Conservation (phyloP, 148 eudicot genomes). For the Camellia granthamiana region DNA sequence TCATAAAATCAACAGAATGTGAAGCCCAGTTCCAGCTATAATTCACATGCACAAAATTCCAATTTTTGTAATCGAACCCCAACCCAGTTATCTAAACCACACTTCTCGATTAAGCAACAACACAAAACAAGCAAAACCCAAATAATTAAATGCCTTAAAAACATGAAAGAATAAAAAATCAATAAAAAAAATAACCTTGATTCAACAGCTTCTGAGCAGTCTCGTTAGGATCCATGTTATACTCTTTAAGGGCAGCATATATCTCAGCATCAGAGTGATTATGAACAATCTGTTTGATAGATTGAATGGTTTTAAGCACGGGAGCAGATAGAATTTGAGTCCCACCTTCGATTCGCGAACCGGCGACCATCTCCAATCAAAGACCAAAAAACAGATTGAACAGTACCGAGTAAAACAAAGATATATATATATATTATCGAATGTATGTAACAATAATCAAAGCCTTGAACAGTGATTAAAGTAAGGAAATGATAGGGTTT, state of each 20-base stretch:
- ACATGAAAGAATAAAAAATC: background rate
- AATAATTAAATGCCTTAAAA: background rate
- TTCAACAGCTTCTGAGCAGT: conserved; percentile 65
- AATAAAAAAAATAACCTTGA: conserved; percentile 49
- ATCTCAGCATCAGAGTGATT: conserved; percentile 80
- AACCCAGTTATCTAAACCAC: too few species aligned
- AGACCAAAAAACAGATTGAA: background rate
- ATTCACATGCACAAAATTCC: background rate
- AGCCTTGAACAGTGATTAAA: background rate
- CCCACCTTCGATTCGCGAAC: conserved; percentile 46
- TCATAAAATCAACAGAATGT: background rate
- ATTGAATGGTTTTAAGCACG: conserved; percentile 51
- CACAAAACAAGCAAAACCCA: background rate
- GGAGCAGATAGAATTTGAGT: conserved; percentile 42
- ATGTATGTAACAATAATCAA: background rate
- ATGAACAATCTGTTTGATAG: conserved; percentile 67
- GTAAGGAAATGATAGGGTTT: background rate
- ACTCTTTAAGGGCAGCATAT: conserved; percentile 61
- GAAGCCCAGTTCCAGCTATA: background rate
- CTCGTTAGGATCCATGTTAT: conserved; percentile 75
- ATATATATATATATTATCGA: background rate
- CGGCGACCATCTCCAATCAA: conserved; percentile 44
- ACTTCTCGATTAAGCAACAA: background rate
- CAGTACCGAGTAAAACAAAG: background rate
- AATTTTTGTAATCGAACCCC: background rate